Percentiles rank a stretch among this genome's conserved stretches.
Conservation (phyloP, 129 eudicot species). For the Centaurea solstitialis region DNA sequence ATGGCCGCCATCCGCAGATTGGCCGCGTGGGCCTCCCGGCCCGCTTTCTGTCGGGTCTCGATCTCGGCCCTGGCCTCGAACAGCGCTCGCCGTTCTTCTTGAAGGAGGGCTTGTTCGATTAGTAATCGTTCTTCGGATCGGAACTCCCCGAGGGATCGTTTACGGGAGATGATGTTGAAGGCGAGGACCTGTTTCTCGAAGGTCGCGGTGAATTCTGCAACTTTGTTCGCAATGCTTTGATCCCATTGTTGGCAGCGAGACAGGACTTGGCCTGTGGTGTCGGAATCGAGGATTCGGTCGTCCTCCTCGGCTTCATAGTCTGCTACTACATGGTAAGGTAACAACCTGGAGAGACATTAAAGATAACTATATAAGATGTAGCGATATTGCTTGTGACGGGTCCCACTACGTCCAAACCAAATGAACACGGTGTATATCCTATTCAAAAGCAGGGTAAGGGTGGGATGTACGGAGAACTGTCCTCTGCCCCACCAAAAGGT, state of each 20-base stretch:
- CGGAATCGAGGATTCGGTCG: conserved; percentile 42
- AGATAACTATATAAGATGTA: background rate
- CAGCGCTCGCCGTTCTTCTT: conserved; percentile 66
- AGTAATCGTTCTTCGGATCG: conserved; percentile 36
- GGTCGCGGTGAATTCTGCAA: conserved; percentile 40
- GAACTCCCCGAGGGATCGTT: conserved; percentile 37
- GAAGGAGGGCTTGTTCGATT: conserved; percentile 52
- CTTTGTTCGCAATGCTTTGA: conserved; percentile 59
- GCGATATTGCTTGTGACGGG: background rate
- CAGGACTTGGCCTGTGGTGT: conserved; percentile 37
- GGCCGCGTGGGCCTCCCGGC: conserved; percentile 52
- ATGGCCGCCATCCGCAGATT: conserved; percentile 42
- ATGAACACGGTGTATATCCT: background rate
- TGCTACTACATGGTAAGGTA: conserved; percentile 61
- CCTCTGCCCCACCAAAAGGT: too few relatives aligned
- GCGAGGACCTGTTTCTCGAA: conserved; percentile 44
- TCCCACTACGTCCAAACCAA: background rate
- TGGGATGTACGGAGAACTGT: too few relatives aligned
- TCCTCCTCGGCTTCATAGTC: conserved; percentile 58
- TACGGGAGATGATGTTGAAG: conserved; percentile 38
- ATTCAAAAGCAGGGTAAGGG: too few relatives aligned
- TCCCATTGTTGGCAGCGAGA: conserved; percentile 64
- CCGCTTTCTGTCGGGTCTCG: conserved; percentile 83
- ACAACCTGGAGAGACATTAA: conserved; percentile 48
- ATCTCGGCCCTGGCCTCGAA: conserved; percentile 65